phyloP scores from a whole-genome alignment of 331 rosid species.

The Quercus lobata region DNA sequence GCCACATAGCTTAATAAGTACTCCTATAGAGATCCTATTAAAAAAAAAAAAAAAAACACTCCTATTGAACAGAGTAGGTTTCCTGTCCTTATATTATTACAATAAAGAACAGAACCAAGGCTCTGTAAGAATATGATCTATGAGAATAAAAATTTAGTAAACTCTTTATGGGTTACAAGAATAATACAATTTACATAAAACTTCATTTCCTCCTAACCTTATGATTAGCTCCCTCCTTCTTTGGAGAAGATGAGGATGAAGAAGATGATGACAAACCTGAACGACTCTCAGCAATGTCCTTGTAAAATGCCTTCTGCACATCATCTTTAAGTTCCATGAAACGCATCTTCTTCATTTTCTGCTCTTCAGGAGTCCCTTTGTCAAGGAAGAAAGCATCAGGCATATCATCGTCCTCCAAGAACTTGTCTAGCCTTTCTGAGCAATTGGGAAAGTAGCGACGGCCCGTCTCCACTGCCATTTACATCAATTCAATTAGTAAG shows the following conservation, averaged over 20 bases:
- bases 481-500: background rate
- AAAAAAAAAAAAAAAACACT: too few relatives aligned
- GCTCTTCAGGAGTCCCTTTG: constrained; percentile 71
- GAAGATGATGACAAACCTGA: constrained; percentile 40
- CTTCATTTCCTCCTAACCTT: constrained; percentile 44
- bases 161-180: constrained; percentile 5
- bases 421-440: constrained; percentile 79
- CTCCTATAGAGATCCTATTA: background rate
- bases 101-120: background rate
- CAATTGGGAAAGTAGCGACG: constrained; percentile 88
- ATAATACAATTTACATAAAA: constrained; percentile 13
- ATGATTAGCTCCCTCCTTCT: constrained; percentile 22
- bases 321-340: constrained; percentile 87
- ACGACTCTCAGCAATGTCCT: constrained; percentile 64
- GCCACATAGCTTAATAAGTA: background rate
- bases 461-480: constrained; percentile 68
- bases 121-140: background rate
- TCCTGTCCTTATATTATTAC: background rate
- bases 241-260: constrained; percentile 50
- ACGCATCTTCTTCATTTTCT: constrained; percentile 51
- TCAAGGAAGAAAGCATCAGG: constrained; percentile 62
- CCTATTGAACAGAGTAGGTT: background rate
- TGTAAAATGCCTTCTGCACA: constrained; percentile 70
- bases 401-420: constrained; percentile 63
- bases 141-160: background rate